A percentile compares a stretch with the other conserved stretches of the same genome.
These are phyloP conservation scores for Ceriops decandra DNA, from an alignment of 345 rosid genomes.

Conservation along the genomic window DNA sequence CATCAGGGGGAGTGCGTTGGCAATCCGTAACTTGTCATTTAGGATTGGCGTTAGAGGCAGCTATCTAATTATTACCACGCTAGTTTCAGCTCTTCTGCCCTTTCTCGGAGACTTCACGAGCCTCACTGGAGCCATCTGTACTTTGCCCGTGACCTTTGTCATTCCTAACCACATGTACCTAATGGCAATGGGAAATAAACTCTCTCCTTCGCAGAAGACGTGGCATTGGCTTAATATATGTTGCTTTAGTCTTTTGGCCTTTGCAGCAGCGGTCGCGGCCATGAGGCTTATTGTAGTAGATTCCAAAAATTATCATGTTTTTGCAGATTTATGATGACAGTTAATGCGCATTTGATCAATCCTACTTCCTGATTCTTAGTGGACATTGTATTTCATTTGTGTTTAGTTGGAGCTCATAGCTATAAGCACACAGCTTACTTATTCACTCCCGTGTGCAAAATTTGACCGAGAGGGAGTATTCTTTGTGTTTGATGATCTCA, in stretches of 20 bases:
- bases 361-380: too few species aligned
- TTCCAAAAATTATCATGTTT: constrained; percentile 73
- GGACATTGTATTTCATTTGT: too few species aligned
- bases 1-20: constrained; percentile 60
- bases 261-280: constrained; percentile 70
- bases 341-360: not conserved
- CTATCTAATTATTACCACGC: constrained; percentile 59
- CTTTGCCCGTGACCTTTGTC: constrained; percentile 84
- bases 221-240: constrained; percentile 90
- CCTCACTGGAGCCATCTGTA: constrained; percentile 84
- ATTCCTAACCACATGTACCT: constrained; percentile 90
- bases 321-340: constrained; percentile 62
- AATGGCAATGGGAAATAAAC: constrained; percentile 49
- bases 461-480: too few species aligned
- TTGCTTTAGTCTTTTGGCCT: constrained; percentile 58
- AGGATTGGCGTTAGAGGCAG: constrained; percentile 69
- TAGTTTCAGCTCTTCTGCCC: constrained; percentile 75
- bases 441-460: too few species aligned
- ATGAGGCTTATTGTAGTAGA: constrained; percentile 68
- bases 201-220: constrained; percentile 40
- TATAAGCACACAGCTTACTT: too few species aligned
- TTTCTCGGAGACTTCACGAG: constrained; percentile 91
- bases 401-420: too few species aligned
- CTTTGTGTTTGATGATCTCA: too few species aligned
- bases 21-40: constrained; percentile 51